Base-by-base conservation (phyloP, 2,329 filamentous ascomycete species). In the Camptophora hylomeconis region DNA sequence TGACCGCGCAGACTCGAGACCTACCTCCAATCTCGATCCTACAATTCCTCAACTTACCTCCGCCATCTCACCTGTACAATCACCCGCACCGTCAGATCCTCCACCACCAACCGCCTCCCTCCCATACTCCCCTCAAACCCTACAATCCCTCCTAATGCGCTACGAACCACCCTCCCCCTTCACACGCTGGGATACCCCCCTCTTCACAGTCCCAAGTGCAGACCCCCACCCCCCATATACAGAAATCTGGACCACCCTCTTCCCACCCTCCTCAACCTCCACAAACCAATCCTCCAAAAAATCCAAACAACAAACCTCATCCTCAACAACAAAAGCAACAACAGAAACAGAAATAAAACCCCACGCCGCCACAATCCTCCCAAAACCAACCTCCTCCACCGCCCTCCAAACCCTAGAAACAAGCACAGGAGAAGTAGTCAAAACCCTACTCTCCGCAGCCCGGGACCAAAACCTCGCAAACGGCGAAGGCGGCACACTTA, bases 131-230 rank as follows among this genome's bases (percentile, higher is more conserved):
- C 47, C 64, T 4, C 65, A 68, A 10, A 62, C 72, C 30, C 70
- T 75, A 41, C 61, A 71, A 38, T 75, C 75, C 44, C 63, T 77
- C 23, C 63, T 74, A 41, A 75, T 72, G 51, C 61, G 72, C 34
- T 76, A 75, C 46, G 72, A 77, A 53, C 72, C 75, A 52, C 72
- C 72, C n/a, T 72, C 69, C 45, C 70, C 67, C 20, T 69, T 74
- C 60, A 70, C 60, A 26, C 61, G 72, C 28, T 77, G 72, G 72
- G 72, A 77, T 47, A 70, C 69, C 26, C 72, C 72, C 0, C 61
- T 76, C 12, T 77, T 75, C 55, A 72, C 68, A 7, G 63, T 75
- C 2, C 63, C 68, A 5, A 65, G 61, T 41, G 58, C 63, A 32
- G 72, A 76, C 44, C 45, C 58, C 5, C 56, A 58, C 10, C 68